Evolutionary conservation across 176 grass and related monocot genomes (phyloP), one percentile per base, ranked within the genome.

Genomic region (Cymbopogon citratus): DNA sequence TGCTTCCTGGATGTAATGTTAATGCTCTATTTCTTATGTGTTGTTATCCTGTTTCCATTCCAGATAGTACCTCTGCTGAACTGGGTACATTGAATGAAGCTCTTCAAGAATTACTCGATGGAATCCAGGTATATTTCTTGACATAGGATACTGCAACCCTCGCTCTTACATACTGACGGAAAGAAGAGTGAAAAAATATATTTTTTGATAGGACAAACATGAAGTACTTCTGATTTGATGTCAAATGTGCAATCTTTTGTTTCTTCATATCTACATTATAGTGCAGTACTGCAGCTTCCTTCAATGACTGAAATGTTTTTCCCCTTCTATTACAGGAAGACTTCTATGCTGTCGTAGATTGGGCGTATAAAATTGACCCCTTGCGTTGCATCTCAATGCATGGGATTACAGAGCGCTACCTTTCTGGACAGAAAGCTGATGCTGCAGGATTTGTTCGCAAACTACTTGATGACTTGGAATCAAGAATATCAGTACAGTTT

Each of bases 401-500:
- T 88, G 96, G 96, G 18, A 87, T 95, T 68, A 99, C 96, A 70
- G 96, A 99, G 71, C 92, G 91, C 46, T 99, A 99, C 83, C 90
- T 99, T 79, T 99, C 96, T 81, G 93, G 92, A 69, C 96, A 99
- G 86, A 99, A 99, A 99, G 90, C 93, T 74, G 96, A 99, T 88
- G 92, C 96, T 73, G 92, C 96, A 64, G 89, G 96, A 81, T 99
- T 99, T 78, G 96, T 99, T 48, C 90, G 90, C 18, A 92, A 95
- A 80, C 66, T 99, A 38, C 92, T 99, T 62, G 85, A 99, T 87
- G 96, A 99, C 78, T 87, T 99, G 85, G 85, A 94, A 75, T 90
- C 89, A 44, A 95, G 92, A 89, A 95, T 99, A 91, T 92, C 92
- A 81, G 26, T 49, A 72, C 96, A 99, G 66, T 99, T 99, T 69